phyloP scores from a whole-genome alignment of 371 early-diverging fungal genomes.

The Rhizopus delemar region DNA sequence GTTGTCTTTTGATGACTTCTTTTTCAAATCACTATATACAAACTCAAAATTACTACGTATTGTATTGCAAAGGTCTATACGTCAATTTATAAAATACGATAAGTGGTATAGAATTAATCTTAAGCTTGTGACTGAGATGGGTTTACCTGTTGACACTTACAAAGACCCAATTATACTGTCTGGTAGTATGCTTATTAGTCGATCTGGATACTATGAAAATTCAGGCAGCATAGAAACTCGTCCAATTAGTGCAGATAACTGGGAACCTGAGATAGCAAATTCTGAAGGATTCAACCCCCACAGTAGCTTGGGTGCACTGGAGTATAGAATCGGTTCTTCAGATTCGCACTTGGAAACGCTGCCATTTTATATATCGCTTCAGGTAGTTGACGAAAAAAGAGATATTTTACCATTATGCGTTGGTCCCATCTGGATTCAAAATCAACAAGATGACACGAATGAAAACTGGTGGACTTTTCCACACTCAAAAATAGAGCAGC shows the following conservation, averaged over 20 bases:
- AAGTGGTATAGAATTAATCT: slow-evolving; percentile 22
- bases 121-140: slow-evolving; percentile 22
- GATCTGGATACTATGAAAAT: not conserved
- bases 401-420: slow-evolving; percentile 7
- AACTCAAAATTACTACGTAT: slow-evolving; percentile 30
- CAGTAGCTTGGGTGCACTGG: slow-evolving; percentile 6
- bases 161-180: not conserved
- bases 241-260: slow-evolving; percentile 3
- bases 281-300: slow-evolving; percentile 6
- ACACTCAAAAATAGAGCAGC: not conserved
- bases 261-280: slow-evolving; percentile 9
- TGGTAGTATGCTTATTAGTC: not conserved
- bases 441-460: too few species aligned
- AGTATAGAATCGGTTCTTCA: slow-evolving; percentile 1
- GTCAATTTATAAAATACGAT: slow-evolving; percentile 6
- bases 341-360: too few species aligned
- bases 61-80: slow-evolving; percentile 19
- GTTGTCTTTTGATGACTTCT: not conserved
- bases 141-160: slow-evolving; percentile 5
- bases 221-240: not conserved
- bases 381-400: not conserved
- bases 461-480: not conserved
- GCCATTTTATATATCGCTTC: slow-evolving; percentile 7
- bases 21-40: slow-evolving; percentile 6
- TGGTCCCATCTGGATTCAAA: slow-evolving; percentile 3